Conservation (phyloP, 2,329 filamentous ascomycete genomes). For the Aspergillus oerlinghausenensis region DNA sequence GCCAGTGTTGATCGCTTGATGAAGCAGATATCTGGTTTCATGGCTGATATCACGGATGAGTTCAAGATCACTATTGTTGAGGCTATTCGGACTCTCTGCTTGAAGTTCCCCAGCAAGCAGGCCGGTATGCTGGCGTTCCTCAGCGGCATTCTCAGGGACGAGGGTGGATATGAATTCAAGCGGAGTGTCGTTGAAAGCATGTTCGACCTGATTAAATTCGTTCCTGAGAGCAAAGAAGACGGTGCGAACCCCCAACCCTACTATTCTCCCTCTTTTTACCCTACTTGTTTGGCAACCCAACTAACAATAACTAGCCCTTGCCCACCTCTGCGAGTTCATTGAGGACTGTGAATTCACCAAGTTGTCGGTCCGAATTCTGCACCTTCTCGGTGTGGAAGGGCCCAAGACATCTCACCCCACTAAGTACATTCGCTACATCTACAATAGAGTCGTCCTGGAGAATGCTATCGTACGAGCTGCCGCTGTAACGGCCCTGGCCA, state of each 20-base stretch:
- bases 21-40: conserved; percentile 97
- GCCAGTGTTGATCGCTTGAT: conserved; percentile 93
- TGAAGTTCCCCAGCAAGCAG: conserved; percentile 98
- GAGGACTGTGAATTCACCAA: conserved; percentile 99
- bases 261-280: not conserved
- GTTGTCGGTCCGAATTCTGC: conserved; percentile 88
- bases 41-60: conserved; percentile 98
- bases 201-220: conserved; percentile 98
- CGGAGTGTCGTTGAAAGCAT: conserved; percentile 96
- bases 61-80: conserved; percentile 99
- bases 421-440: conserved; percentile 99
- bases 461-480: conserved; percentile 94
- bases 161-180: conserved; percentile 98
- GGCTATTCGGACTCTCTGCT: conserved; percentile 88
- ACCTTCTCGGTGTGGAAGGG: conserved; percentile 89
- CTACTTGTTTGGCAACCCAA: not conserved
- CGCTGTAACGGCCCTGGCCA: conserved; percentile 90
- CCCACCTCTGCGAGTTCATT: conserved; percentile 97
- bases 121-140: conserved; percentile 97
- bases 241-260: conserved; percentile 29
- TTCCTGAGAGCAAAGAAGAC: conserved; percentile 76
- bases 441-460: conserved; percentile 95
- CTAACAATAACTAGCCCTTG: conserved; percentile 57
- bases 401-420: conserved; percentile 93
- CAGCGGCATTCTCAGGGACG: conserved; percentile 91